These are phyloP conservation scores for Dictyostelium capitatum DNA, from an alignment of 78 protist genomes.

Conservation along the genomic window DNA sequence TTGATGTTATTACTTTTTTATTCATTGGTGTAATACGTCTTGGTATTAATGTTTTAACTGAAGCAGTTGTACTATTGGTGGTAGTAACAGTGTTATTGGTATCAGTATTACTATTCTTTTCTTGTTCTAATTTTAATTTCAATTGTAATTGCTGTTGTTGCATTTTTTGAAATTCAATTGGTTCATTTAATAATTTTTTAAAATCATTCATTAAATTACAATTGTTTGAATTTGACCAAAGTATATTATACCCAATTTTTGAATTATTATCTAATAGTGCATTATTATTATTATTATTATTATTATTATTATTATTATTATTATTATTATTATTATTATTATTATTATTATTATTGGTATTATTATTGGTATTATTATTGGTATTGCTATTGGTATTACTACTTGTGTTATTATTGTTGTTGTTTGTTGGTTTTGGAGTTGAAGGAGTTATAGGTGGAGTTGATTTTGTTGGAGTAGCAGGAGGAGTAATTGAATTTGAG, in stretches of 20 bases:
- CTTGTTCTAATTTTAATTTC: neutral
- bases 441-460: neutral
- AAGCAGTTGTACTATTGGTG: neutral
- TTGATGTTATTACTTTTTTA: neutral
- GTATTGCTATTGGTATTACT: too few relatives aligned
- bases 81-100: neutral
- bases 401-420: neutral
- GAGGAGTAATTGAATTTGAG: neutral
- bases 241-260: neutral
- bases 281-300: neutral
- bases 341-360: too few relatives aligned
- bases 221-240: neutral
- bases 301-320: neutral
- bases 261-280: slow-evolving; percentile 6
- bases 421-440: neutral
- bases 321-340: neutral
- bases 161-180: neutral
- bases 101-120: neutral
- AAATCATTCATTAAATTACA: neutral
- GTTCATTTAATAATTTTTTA: neutral
- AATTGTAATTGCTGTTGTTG: neutral
- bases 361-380: neutral
- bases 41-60: neutral
- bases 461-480: neutral
- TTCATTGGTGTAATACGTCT: slow-evolving; percentile 28